Conservation (phyloP, 2,329 filamentous ascomycete species). For the Endoconidiophora laricicola region DNA sequence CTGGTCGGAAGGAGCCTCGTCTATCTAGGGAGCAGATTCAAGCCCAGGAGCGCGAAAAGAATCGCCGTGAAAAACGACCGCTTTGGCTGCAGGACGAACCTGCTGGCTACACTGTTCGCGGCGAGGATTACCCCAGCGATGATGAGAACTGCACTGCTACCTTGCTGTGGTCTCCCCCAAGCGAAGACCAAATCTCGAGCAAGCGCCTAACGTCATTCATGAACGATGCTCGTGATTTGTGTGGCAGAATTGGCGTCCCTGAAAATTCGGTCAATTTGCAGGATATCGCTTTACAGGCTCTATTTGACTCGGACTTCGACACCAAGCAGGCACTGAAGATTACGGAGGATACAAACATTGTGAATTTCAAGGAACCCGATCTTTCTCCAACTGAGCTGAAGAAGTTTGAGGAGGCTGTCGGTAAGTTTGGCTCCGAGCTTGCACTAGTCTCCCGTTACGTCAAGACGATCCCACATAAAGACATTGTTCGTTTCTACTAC, state of each 20-base stretch:
- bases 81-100: slow-evolving; percentile 93
- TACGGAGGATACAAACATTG: slow-evolving; percentile 50
- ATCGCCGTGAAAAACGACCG: slow-evolving; percentile 62
- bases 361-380: slow-evolving; percentile 70
- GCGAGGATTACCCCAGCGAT: slow-evolving; percentile 56
- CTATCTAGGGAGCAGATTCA: slow-evolving; percentile 64
- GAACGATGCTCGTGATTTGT: slow-evolving; percentile 46
- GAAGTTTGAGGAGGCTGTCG: slow-evolving; percentile 80
- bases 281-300: slow-evolving; percentile 61
- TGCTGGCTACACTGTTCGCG: slow-evolving; percentile 65
- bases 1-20: slow-evolving; percentile 61
- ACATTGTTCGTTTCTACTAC: slow-evolving; percentile 88
- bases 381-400: slow-evolving; percentile 64
- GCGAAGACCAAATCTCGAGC: slow-evolving; percentile 31
- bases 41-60: slow-evolving; percentile 66
- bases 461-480: slow-evolving; percentile 54
- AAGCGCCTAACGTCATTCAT: slow-evolving; percentile 63
- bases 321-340: slow-evolving; percentile 51
- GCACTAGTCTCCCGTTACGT: slow-evolving; percentile 70
- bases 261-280: slow-evolving; percentile 70
- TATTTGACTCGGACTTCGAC: slow-evolving; percentile 59
- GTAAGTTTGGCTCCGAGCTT: slow-evolving; percentile 82
- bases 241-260: slow-evolving; percentile 52
- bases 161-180: slow-evolving; percentile 62
- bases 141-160: slow-evolving; percentile 61